These are phyloP conservation scores for Solanum verrucosum DNA, from an alignment of 257 asterid species.

Conservation along the genomic window DNA sequence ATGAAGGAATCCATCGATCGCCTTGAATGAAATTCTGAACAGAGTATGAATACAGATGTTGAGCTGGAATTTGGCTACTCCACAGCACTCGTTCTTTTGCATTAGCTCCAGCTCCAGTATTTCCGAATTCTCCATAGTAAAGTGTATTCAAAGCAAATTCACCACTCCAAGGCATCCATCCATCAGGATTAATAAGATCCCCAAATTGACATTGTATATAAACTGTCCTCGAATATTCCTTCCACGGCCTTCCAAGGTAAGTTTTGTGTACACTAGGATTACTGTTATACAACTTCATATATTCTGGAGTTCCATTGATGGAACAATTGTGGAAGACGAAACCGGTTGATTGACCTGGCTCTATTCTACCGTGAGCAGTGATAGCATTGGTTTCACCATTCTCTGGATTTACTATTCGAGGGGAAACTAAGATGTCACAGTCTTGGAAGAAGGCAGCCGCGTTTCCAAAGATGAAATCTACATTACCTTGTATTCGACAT, in stretches of 20 bases:
- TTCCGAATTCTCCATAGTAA: slow-evolving; percentile 35
- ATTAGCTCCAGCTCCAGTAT: slow-evolving; percentile 19
- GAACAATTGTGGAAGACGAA: slow-evolving; percentile 34
- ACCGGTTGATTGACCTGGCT: slow-evolving; percentile 39
- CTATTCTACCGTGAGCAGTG: slow-evolving; percentile 47
- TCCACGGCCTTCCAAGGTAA: slow-evolving; percentile 55
- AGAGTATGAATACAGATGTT: slow-evolving; percentile 26
- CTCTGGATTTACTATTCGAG: slow-evolving; percentile 27
- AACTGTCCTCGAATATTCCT: slow-evolving; percentile 40
- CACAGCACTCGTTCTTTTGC: slow-evolving; percentile 21
- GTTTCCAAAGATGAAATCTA: slow-evolving; percentile 48
- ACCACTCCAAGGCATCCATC: slow-evolving; percentile 47
- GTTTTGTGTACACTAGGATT: slow-evolving; percentile 26
- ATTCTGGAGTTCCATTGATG: slow-evolving; percentile 36
- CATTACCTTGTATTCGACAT: slow-evolving; percentile 43
- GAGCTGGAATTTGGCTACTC: slow-evolving; percentile 35
- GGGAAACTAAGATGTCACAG: slow-evolving; percentile 29
- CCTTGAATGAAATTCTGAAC: slow-evolving; percentile 45
- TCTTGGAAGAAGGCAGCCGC: slow-evolving; percentile 36
- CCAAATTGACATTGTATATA: slow-evolving; percentile 23
- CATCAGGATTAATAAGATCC: slow-evolving; percentile 23
- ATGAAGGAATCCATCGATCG: slow-evolving; percentile 28
- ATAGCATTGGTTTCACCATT: slow-evolving; percentile 39
- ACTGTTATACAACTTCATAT: slow-evolving; percentile 30
- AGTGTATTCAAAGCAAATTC: slow-evolving; percentile 33